A percentile compares a stretch with the other conserved stretches of the same genome.
Evolutionary conservation across 768 basidiomycete species (phyloP).

Genomic region (Cystobasidium tubakii): DNA sequence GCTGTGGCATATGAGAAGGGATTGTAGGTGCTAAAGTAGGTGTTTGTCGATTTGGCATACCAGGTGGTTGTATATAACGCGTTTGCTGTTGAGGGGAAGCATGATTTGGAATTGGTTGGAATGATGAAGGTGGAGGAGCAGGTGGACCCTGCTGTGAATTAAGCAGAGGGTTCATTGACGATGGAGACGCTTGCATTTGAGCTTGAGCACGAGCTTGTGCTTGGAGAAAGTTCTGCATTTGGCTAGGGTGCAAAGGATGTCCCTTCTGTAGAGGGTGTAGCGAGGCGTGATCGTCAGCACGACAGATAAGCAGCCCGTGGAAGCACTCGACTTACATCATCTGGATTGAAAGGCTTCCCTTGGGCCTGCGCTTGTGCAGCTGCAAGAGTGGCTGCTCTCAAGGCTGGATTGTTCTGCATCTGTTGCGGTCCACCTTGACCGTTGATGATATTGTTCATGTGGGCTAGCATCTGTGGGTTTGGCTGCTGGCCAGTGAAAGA

Average conservation of each 20-base stretch:
- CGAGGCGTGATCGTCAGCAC: not conserved
- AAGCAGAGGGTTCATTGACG: not conserved
- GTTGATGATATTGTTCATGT: not conserved
- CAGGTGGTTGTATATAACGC: not conserved
- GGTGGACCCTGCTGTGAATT: not conserved
- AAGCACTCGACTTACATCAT: conserved; percentile 5
- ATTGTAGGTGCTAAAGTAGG: not conserved
- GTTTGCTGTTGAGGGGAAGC: not conserved
- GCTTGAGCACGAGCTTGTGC: conserved; percentile 25
- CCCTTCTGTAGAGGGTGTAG: not conserved
- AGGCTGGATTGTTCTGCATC: conserved; percentile 13
- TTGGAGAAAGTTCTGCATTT: conserved; percentile 10
- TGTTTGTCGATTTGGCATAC: not conserved
- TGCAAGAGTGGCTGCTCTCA: not conserved
- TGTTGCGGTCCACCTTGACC: not conserved
- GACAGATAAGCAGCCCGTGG: too few species aligned
- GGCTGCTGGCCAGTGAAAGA: not conserved
- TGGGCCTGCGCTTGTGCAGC: conserved; percentile 20
- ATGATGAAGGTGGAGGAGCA: not conserved
- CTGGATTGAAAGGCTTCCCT: conserved; percentile 12
- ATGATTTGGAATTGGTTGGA: not conserved
- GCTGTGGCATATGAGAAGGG: not conserved
- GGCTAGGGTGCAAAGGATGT: not conserved
- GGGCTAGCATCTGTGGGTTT: conserved; percentile 7
- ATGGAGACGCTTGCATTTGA: conserved; percentile 20